Conservation (phyloP, 805 yeast genomes). For the Wickerhamiella vanderwaltii region DNA sequence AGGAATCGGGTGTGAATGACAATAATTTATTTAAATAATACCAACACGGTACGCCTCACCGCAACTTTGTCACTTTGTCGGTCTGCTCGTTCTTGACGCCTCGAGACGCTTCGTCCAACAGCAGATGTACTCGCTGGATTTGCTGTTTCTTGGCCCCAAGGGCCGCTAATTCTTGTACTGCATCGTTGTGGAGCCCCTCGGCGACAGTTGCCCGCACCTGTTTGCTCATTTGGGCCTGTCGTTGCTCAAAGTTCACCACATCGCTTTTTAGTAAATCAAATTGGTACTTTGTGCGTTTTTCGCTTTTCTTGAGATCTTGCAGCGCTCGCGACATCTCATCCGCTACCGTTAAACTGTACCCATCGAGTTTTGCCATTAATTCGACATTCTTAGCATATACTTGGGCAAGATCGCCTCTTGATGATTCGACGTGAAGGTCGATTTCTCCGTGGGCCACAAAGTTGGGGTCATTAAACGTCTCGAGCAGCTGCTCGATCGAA, state of each 20-base stretch:
- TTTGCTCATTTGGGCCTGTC: slow-evolving; percentile 17
- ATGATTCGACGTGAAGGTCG: slow-evolving; percentile 18
- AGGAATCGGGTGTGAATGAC: too few relatives aligned
- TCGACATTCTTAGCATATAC: slow-evolving; percentile 23
- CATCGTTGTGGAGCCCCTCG: slow-evolving; percentile 12
- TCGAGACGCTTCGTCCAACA: slow-evolving; percentile 13
- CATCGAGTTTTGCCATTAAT: slow-evolving; percentile 26
- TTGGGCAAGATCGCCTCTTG: slow-evolving; percentile 17
- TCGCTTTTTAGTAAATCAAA: slow-evolving; percentile 27
- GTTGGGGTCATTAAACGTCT: slow-evolving; percentile 19
- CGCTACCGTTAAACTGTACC: slow-evolving; percentile 23
- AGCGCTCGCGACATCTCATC: slow-evolving; percentile 22
- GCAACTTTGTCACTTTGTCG: too few relatives aligned
- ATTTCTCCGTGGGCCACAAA: slow-evolving; percentile 24
- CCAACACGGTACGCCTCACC: too few relatives aligned
- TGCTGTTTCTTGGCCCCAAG: slow-evolving; percentile 20
- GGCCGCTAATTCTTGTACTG: slow-evolving; percentile 18
- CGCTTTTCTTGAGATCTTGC: slow-evolving; percentile 20
- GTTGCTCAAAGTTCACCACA: slow-evolving; percentile 18
- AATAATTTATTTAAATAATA: too few relatives aligned
- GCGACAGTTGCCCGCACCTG: slow-evolving; percentile 13
- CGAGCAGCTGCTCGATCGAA: slow-evolving; percentile 15
- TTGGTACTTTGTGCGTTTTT: slow-evolving; percentile 26
- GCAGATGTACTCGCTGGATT: slow-evolving; percentile 22
- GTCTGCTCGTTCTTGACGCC: too few relatives aligned